Evolutionary conservation across 2,329 filamentous ascomycete genomes (phyloP), one percentile per base, ranked within the genome.

Genomic region (Aspergillus tubingensis): DNA sequence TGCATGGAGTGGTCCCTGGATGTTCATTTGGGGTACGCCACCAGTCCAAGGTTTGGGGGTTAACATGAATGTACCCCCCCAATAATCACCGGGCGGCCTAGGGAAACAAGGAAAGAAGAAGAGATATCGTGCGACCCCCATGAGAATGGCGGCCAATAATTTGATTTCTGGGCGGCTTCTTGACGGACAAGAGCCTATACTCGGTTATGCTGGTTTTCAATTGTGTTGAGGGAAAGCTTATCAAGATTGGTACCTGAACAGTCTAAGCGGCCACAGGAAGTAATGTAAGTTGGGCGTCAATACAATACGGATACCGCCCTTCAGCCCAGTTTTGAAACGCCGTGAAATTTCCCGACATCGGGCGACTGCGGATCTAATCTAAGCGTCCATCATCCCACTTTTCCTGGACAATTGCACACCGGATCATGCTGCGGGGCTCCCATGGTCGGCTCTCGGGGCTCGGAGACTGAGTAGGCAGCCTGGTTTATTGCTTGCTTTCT

Each of bases 301-400:
- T 39, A 54, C 32, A 21, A 54, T 39, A 41, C 39, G 23, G 19
- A 17, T 43, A 21, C 53, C 10, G 39, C 32, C 30, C 21, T 50
- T 27, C 47, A 50, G 47, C 47, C 39, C 43, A 55, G 53, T 55
- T 7, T 36, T 36, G 10, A 36, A 15, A 36, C 32, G 32, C 10
- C 10, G 32, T 36, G 32, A 15, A 55, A 43, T 49, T 58, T 65
- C 48, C 66, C 65, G 66, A 67, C 63, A 67, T 69, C 66, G 66
- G 67, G 62, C 60, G 32, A 63, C 50, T 58, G 62, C 60, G 62
- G 67, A 68, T 68, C 64, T 67, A 65, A 64, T 67, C 64, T 61
- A 55, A 61, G 57, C 52, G 57, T 62, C 52, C 53, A 55, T 55
- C 53, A 43, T 41, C 51, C 56, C 56, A 57, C 47, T 58, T 63